These are phyloP conservation scores for Paracorniculantispora psalliotae DNA, from an alignment of 2,329 filamentous ascomycete species.

Conservation along the genomic window DNA sequence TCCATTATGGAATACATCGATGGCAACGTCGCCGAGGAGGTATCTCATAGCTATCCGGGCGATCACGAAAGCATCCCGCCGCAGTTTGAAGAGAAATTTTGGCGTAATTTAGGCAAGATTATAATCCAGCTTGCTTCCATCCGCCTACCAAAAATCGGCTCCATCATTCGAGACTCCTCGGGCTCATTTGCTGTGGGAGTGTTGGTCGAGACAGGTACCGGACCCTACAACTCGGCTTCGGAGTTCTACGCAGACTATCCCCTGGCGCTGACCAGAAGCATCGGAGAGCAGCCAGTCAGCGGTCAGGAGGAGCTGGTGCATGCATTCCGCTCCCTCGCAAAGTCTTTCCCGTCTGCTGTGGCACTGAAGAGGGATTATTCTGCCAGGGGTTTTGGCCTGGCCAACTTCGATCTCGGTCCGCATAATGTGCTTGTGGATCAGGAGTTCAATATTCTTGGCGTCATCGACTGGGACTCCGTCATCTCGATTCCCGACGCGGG, in stretches of 20 bases:
- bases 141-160: constrained; percentile 3
- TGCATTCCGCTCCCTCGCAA: not conserved
- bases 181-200: not conserved
- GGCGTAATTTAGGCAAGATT: not conserved
- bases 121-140: constrained; percentile 6
- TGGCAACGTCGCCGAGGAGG: constrained; percentile 4
- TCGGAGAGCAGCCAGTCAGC: not conserved
- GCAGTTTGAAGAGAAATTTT: constrained; percentile 6
- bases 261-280: not conserved
- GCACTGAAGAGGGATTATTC: not conserved
- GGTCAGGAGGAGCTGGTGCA: not conserved
- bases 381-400: not conserved
- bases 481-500: constrained; percentile 1
- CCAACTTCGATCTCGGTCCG: constrained; percentile 29
- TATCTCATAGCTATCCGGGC: not conserved
- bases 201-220: not conserved
- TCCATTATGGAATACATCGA: constrained; percentile 5
- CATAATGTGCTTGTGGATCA: constrained; percentile 38
- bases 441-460: constrained; percentile 28
- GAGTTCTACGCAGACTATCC: constrained; percentile 7
- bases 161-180: not conserved
- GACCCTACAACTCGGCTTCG: not conserved
- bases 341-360: not conserved
- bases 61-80: constrained; percentile 5
- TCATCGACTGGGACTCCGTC: constrained; percentile 41